Evolutionary conservation across 2,329 filamentous ascomycete genomes (phyloP).

Genomic region (Botrytis aclada): DNA sequence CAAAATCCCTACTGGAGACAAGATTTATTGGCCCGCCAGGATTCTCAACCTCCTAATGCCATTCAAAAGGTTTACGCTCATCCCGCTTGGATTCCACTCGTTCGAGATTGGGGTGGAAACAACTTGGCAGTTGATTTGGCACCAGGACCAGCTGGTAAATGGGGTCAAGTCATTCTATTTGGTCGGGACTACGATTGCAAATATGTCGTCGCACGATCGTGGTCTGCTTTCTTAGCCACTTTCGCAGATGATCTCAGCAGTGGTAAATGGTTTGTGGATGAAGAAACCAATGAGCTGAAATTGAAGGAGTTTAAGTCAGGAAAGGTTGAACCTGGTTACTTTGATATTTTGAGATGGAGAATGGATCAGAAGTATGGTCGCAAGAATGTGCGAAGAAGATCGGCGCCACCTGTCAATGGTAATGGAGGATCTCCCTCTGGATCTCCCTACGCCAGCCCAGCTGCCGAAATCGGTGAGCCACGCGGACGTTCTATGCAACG

Average conservation of each 20-base stretch:
- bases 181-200: conserved; percentile 98
- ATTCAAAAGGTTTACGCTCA: conserved; percentile 94
- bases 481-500: conserved; percentile 72
- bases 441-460: conserved; percentile 65
- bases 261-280: conserved; percentile 88
- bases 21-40: conserved; percentile 78
- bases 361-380: conserved; percentile 91
- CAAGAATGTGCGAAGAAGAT: conserved; percentile 50
- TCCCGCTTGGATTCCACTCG: conserved; percentile 91
- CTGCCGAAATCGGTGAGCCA: conserved; percentile 56
- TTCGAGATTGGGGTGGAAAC: conserved; percentile 98
- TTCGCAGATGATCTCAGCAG: conserved; percentile 89
- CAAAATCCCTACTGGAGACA: conserved; percentile 71
- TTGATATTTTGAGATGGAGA: conserved; percentile 93
- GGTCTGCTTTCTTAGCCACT: conserved; percentile 80
- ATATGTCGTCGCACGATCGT: conserved; percentile 91
- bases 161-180: conserved; percentile 96
- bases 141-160: conserved; percentile 82
- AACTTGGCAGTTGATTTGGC: conserved; percentile 91
- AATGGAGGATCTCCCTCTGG: conserved; percentile 44
- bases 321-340: conserved; percentile 86
- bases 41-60: conserved; percentile 80
- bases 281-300: conserved; percentile 88
- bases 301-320: conserved; percentile 85
- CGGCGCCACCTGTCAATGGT: conserved; percentile 40